Percentiles rank a stretch among this genome's conserved stretches.
Evolutionary conservation across 192 early-diverging fungal species (phyloP).

Genomic region (Podila minutissima): DNA sequence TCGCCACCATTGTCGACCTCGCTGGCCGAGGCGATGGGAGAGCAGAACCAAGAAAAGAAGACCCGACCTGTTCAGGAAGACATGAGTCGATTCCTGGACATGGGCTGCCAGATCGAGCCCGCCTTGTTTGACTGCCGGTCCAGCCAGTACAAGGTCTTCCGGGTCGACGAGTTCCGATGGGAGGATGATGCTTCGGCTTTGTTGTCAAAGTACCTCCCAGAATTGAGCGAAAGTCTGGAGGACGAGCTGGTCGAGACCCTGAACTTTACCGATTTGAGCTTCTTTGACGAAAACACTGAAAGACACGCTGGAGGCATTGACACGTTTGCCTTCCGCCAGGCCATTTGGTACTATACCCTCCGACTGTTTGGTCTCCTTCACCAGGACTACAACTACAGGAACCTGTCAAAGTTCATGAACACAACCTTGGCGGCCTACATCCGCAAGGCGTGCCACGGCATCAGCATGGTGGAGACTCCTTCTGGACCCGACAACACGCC

Average conservation of each 20-base stretch:
- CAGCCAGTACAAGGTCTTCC: conserved; percentile 52
- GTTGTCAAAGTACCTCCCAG: conserved; percentile 59
- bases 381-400: conserved; percentile 64
- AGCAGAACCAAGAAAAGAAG: conserved; percentile 28
- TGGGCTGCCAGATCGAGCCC: conserved; percentile 30
- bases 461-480: conserved; percentile 21
- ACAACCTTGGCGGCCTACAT: conserved; percentile 55
- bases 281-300: conserved; percentile 54
- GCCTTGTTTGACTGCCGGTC: conserved; percentile 49
- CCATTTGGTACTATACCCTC: conserved; percentile 66
- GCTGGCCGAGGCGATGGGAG: conserved; percentile 3
- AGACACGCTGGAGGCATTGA: conserved; percentile 59
- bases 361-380: conserved; percentile 62
- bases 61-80: conserved; percentile 57
- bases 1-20: conserved; percentile 32
- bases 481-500: not conserved
- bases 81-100: conserved; percentile 56
- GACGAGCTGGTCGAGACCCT: conserved; percentile 60
- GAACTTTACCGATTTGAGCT: conserved; percentile 65
- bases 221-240: conserved; percentile 60
- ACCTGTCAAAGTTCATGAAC: conserved; percentile 57
- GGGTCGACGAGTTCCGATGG: conserved; percentile 65
- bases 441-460: conserved; percentile 54
- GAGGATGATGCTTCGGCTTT: conserved; percentile 64
- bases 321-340: conserved; percentile 62